Evolutionary conservation across 352 stramenopile species (phyloP), one percentile per base, ranked within the genome.

Genomic region (Globisporangium paddicum): DNA sequence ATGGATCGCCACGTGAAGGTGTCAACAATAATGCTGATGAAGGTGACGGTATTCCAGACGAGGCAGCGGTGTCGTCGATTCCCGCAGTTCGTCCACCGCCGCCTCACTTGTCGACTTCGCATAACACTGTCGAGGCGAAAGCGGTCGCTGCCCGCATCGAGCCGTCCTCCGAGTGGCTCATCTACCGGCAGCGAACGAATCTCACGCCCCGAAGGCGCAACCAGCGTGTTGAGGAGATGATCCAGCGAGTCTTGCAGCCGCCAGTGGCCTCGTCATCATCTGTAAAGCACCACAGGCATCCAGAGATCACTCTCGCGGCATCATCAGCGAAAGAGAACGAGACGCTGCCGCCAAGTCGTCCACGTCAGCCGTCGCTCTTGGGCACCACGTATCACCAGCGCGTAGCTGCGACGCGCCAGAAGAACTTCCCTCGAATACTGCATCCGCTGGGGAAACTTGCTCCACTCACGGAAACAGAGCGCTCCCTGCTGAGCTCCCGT

Each of bases 161-260:
- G 4, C 66, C 68, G 1, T 79, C 79, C 13, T 69, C 69, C 14
- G 73, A 89, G 37, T 89, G 79, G 79, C 61, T 89, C 23, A 79
- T 89, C 51, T 76, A 86, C 48, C 75, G 77, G 18, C 66, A 77
- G 47, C 79, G 73, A 14, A 28, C 58, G 11, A 82, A 81, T 26
- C 59, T 63, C 38, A 79, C 64, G 8, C 64, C 69, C 13, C 66
- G 70, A 28, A 67, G 79, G n/a, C 70, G 73, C 35, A 66, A 81
- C 38, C 45, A 68, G 7, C 70, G 79, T 25, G 61, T 78, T 14
- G 68, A 87, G n/a, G 69, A 79, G 34, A 63, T 84, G 55, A 59
- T 89, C 9, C 30, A 69, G 11, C 60, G 67, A 11, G 63, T 71
- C 0, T 40, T 79, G 53, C 59, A 37, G 26, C 25, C 34, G 3